phyloP scores from a whole-genome alignment of 805 yeast genomes.

The Wickerhamiella parazyma region DNA sequence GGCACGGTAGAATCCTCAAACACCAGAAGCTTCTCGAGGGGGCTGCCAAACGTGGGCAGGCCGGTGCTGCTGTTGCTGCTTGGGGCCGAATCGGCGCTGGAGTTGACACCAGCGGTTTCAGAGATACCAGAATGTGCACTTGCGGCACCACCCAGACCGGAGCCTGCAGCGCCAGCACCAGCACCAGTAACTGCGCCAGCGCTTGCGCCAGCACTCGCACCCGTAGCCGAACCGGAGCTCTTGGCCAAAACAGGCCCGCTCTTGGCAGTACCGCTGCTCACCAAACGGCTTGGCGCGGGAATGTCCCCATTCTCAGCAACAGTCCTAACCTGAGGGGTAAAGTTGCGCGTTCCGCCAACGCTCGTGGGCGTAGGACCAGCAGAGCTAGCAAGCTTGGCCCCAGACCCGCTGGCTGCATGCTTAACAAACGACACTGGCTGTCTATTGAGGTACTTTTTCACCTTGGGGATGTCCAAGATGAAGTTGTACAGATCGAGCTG shows the following conservation, averaged over 20 bases:
- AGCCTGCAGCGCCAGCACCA: no score
- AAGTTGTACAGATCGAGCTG: slow-evolving; percentile 70
- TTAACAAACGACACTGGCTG: slow-evolving; percentile 23
- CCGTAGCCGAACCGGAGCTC: neutral
- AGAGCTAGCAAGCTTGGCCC: neutral
- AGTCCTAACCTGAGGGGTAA: neutral
- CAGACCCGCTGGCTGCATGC: slow-evolving; percentile 19
- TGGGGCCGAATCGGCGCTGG: no score
- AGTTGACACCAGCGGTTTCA: no score
- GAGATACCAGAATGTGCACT: no score
- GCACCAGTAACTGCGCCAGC: slow-evolving; percentile 15
- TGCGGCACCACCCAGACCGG: no score
- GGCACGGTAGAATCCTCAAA: slow-evolving; percentile 90
- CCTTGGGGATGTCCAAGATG: slow-evolving; percentile 30
- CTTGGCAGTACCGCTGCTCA: slow-evolving; percentile 20
- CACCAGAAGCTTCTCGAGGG: slow-evolving; percentile 63
- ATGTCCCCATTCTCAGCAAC: slow-evolving; percentile 1
- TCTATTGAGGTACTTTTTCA: slow-evolving; percentile 22
- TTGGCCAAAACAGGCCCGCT: slow-evolving; percentile 20
- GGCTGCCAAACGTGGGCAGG: slow-evolving; percentile 61
- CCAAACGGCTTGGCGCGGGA: slow-evolving; percentile 14
- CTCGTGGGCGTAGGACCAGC: no score
- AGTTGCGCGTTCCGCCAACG: neutral
- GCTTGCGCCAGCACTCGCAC: slow-evolving; percentile 15
- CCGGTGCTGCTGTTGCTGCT: slow-evolving; percentile 9